Evolutionary conservation across 352 stramenopile genomes (phyloP).

Genomic region (Lagenidium giganteum): DNA sequence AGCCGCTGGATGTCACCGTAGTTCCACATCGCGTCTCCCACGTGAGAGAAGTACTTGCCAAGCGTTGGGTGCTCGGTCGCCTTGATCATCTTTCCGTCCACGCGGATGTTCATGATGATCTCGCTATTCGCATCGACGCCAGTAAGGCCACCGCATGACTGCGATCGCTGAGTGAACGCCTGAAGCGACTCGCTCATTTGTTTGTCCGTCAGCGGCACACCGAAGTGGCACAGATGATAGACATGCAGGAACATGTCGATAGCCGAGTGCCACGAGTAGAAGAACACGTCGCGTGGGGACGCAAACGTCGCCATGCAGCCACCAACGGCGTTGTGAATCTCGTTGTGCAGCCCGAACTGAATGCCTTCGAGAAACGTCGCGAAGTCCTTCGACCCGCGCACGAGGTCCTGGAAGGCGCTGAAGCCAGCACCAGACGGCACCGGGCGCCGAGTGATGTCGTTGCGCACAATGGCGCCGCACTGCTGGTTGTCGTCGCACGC

Average conservation of each 20-base stretch:
- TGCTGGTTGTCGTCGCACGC: conserved; percentile 40
- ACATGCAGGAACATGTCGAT: conserved; percentile 69
- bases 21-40: conserved; percentile 53
- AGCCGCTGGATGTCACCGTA: conserved; percentile 57
- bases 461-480: conserved; percentile 36
- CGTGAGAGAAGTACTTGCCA: conserved; percentile 52
- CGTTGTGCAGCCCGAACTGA: conserved; percentile 60
- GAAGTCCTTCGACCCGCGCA: conserved; percentile 48
- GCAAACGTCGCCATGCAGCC: conserved; percentile 45
- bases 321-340: conserved; percentile 51
- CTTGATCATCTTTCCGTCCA: conserved; percentile 42
- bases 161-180: conserved; percentile 32
- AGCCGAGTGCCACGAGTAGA: conserved; percentile 63
- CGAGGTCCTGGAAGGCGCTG: conserved; percentile 36
- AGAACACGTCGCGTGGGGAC: conserved; percentile 49
- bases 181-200: conserved; percentile 39
- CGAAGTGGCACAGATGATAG: conserved; percentile 64
- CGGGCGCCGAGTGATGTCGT: conserved; percentile 26
- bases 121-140: conserved; percentile 27
- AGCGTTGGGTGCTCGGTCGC: conserved; percentile 51
- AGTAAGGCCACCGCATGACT: conserved; percentile 37
- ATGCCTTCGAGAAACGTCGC: conserved; percentile 47
- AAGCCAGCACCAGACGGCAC: conserved; percentile 50
- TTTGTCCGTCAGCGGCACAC: conserved; percentile 33
- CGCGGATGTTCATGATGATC: conserved; percentile 33